Conservation (phyloP, 495 filamentous ascomycete genomes). For the Neurospora cerealis region DNA sequence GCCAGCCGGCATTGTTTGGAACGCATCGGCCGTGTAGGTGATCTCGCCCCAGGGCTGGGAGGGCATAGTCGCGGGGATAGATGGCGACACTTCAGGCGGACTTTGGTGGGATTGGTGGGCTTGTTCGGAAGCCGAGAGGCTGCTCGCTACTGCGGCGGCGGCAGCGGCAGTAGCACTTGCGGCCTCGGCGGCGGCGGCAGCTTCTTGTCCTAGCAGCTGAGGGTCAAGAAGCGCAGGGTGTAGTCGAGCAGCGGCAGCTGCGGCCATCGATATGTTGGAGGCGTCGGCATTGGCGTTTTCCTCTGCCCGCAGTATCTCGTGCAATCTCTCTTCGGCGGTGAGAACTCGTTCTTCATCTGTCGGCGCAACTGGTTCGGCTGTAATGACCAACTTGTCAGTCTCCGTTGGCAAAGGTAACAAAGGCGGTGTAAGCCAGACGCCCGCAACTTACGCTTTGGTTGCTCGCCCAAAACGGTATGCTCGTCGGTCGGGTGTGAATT, state of each 20-base stretch:
- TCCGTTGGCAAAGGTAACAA: not conserved
- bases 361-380: slow-evolving; percentile 1
- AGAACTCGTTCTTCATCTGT: slow-evolving; percentile 12
- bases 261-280: slow-evolving; percentile 32
- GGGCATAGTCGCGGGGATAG: slow-evolving; percentile 7
- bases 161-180: slow-evolving; percentile 13
- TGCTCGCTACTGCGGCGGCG: slow-evolving; percentile 8
- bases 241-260: slow-evolving; percentile 39
- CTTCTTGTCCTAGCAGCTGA: slow-evolving; percentile 31
- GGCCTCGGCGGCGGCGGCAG: slow-evolving; percentile 17
- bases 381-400: not conserved
- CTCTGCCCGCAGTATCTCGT: slow-evolving; percentile 21
- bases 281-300: slow-evolving; percentile 18
- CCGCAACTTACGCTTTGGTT: not conserved
- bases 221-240: slow-evolving; percentile 39
- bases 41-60: slow-evolving; percentile 35
- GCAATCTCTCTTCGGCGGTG: slow-evolving; percentile 29
- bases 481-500: slow-evolving; percentile 33
- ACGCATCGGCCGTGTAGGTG: slow-evolving; percentile 29
- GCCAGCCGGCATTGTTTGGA: slow-evolving; percentile 9
- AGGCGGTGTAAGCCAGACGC: not conserved
- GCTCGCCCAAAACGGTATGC: slow-evolving; percentile 5
- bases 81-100: slow-evolving; percentile 2
- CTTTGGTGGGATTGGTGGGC: not conserved
- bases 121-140: slow-evolving; percentile 9